Evolutionary conservation across 1,284 basidiomycete genomes (phyloP).

Genomic region (Pholiota adiposa): DNA sequence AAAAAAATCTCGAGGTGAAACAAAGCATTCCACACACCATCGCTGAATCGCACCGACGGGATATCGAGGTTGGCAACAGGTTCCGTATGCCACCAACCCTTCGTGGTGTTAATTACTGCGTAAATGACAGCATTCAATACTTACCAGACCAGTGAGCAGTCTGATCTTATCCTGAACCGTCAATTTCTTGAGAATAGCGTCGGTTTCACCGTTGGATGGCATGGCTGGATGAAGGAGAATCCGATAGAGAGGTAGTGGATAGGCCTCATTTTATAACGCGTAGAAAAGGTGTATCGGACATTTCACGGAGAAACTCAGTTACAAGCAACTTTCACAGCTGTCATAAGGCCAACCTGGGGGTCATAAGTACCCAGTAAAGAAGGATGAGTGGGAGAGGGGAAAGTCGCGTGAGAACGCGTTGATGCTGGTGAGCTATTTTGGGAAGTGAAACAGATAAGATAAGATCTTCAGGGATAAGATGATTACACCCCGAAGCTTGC

Average conservation of each 20-base stretch:
- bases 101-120: background rate
- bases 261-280: conserved; percentile 3
- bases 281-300: background rate
- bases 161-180: conserved; percentile 47
- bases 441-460: background rate
- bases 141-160: conserved; percentile 44
- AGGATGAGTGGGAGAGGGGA: too few species aligned
- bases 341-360: background rate
- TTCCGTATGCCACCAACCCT: conserved; percentile 46
- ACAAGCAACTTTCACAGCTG: background rate
- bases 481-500: background rate
- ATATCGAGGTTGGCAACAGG: conserved; percentile 48
- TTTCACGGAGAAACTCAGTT: background rate
- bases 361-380: background rate
- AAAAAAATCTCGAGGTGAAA: background rate
- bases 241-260: background rate
- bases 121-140: conserved; percentile 14
- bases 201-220: conserved; percentile 38
- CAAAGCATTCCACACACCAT: conserved; percentile 33
- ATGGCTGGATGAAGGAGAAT: background rate
- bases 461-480: background rate
- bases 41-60: conserved; percentile 49
- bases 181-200: conserved; percentile 41
- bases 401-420: too few species aligned
- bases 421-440: too few species aligned